Evolutionary conservation across 352 stramenopile species (phyloP).

Genomic region (Phytophthora chlamydospora): DNA sequence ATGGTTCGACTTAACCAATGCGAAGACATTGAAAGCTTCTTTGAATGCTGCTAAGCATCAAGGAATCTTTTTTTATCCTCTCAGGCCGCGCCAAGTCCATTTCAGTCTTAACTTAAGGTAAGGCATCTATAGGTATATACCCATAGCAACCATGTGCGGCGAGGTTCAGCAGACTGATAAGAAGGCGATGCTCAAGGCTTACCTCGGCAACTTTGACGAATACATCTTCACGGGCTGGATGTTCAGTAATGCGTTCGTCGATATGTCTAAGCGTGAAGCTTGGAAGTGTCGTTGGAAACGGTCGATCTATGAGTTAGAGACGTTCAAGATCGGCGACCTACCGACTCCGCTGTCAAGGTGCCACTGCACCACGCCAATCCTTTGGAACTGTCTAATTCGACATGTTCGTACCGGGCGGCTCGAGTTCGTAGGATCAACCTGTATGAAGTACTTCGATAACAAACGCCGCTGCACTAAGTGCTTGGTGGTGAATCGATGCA

Average conservation of each 20-base stretch:
- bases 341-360: not conserved
- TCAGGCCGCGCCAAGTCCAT: too few relatives aligned
- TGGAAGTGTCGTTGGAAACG: not conserved
- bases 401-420: not conserved
- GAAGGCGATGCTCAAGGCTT: not conserved
- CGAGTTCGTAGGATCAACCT: constrained; percentile 12
- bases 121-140: too few relatives aligned
- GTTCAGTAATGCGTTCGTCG: not conserved
- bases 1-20: too few relatives aligned
- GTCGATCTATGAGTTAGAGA: not conserved
- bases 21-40: too few relatives aligned
- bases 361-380: not conserved
- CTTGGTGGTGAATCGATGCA: constrained; percentile 4
- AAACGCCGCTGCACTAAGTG: not conserved
- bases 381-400: constrained; percentile 6
- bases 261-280: not conserved
- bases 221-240: constrained; percentile 7
- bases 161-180: too few relatives aligned
- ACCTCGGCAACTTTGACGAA: constrained; percentile 7
- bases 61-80: too few relatives aligned
- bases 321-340: not conserved
- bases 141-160: too few relatives aligned
- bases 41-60: too few relatives aligned
- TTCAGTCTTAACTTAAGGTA: too few relatives aligned
- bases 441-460: constrained; percentile 10